A percentile compares a stretch with the other conserved stretches of the same genome.
Evolutionary conservation across 305 asterid genomes (phyloP).

Genomic region (Fraxinus baroniana): DNA sequence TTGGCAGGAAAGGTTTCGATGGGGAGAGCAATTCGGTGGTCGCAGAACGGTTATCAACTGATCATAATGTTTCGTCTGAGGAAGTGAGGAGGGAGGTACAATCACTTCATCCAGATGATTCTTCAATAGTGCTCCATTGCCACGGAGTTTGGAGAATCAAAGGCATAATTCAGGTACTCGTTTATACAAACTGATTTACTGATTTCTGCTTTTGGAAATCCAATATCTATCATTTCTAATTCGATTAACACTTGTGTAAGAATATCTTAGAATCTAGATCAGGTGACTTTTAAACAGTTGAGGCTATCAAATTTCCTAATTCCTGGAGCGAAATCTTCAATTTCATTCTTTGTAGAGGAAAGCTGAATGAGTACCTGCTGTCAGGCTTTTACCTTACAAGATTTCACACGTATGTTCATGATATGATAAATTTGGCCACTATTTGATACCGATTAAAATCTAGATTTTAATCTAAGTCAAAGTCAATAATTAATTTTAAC

Average conservation of each 20-base stretch:
- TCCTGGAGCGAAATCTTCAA: background rate
- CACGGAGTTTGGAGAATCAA: slow-evolving; percentile 98
- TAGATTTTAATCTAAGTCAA: too few species aligned
- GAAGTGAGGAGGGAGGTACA: slow-evolving; percentile 86
- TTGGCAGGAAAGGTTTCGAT: slow-evolving; percentile 70
- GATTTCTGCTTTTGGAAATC: background rate
- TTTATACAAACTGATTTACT: background rate
- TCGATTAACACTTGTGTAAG: background rate
- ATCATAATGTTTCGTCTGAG: slow-evolving; percentile 87
- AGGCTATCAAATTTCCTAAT: slow-evolving; percentile 5
- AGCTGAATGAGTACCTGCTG: background rate
- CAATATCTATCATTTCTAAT: background rate
- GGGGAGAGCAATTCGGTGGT: slow-evolving; percentile 62
- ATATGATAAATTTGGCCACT: background rate
- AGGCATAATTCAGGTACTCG: slow-evolving; percentile 91
- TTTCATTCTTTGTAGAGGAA: background rate
- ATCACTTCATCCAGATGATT: slow-evolving; percentile 81
- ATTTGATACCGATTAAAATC: too few species aligned
- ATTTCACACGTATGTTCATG: background rate
- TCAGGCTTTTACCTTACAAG: background rate
- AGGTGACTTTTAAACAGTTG: background rate
- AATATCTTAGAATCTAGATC: slow-evolving; percentile 14
- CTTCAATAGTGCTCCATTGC: slow-evolving; percentile 62
- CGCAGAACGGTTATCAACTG: slow-evolving; percentile 85
- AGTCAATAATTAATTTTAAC: too few species aligned